These are phyloP conservation scores for Arachnopeziza araneosa DNA, from an alignment of 2,329 filamentous ascomycete genomes.

Conservation along the genomic window DNA sequence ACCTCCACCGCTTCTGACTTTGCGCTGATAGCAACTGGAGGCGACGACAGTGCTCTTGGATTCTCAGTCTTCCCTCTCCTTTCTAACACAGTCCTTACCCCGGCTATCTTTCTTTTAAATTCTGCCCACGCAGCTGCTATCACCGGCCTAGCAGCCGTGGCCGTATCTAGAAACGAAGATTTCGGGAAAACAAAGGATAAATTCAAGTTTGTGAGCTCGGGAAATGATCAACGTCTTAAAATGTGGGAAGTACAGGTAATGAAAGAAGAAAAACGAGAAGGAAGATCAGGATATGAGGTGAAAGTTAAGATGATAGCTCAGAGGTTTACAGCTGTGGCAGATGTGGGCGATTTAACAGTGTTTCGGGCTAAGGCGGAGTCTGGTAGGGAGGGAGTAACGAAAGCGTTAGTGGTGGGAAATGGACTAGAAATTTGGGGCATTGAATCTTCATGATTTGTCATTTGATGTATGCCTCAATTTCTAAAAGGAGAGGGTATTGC, in stretches of 20 bases:
- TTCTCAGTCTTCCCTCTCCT: constrained; percentile 39
- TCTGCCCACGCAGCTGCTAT: constrained; percentile 68
- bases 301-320: not conserved
- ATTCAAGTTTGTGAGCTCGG: constrained; percentile 39
- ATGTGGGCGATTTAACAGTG: not conserved
- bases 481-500: no score
- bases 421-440: not conserved
- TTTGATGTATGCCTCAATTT: not conserved
- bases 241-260: constrained; percentile 29
- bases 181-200: not conserved
- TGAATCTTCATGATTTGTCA: not conserved
- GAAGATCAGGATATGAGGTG: not conserved
- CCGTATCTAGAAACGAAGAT: constrained; percentile 17
- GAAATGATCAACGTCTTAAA: constrained; percentile 58
- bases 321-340: not conserved
- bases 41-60: constrained; percentile 81
- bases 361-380: not conserved
- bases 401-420: not conserved
- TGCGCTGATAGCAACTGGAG: constrained; percentile 59
- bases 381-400: not conserved
- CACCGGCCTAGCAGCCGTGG: constrained; percentile 44
- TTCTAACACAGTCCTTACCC: not conserved
- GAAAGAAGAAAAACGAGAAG: not conserved
- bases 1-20: constrained; percentile 35
- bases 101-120: constrained; percentile 35